Percentiles rank a stretch among this genome's conserved stretches.
Conservation (phyloP, 139 green algal genomes). For the Ettlia oleoabundans region DNA sequence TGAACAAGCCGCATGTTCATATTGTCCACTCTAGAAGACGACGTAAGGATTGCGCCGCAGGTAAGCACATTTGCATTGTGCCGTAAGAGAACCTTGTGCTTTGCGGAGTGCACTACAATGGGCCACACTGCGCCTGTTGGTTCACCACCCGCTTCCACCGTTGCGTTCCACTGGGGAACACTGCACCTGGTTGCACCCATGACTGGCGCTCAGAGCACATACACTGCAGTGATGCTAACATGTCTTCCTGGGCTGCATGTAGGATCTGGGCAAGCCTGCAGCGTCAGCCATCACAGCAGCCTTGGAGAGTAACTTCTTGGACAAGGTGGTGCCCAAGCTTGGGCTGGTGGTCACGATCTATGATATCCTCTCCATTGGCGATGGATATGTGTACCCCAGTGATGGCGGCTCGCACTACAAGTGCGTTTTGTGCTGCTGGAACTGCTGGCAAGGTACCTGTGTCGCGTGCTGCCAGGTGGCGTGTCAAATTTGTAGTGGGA, state of each 20-base stretch:
- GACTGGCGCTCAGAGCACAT: no score
- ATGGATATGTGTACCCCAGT: conserved; percentile 83
- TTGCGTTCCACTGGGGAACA: no score
- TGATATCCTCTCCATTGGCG: conserved; percentile 79
- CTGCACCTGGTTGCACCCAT: no score
- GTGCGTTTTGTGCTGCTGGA: not conserved
- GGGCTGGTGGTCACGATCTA: conserved; percentile 90
- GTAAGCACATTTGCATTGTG: conserved; percentile 29
- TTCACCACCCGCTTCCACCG: not conserved
- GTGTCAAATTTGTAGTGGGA: no score
- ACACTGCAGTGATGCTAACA: no score
- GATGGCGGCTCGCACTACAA: conserved; percentile 81
- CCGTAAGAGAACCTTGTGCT: no score
- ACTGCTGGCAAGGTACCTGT: not conserved
- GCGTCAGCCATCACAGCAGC: conserved; percentile 73
- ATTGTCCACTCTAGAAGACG: conserved; percentile 70
- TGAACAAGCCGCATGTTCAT: conserved; percentile 84
- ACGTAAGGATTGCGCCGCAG: conserved; percentile 74
- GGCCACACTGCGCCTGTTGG: no score
- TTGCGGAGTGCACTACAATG: not conserved
- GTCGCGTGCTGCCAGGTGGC: no score
- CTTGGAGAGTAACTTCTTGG: conserved; percentile 74
- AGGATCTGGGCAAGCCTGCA: conserved; percentile 71
- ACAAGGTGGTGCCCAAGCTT: conserved; percentile 75
- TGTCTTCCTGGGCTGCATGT: no score